Base-by-base conservation (phyloP, 768 basidiomycete species). In the Suillus bovinus region DNA sequence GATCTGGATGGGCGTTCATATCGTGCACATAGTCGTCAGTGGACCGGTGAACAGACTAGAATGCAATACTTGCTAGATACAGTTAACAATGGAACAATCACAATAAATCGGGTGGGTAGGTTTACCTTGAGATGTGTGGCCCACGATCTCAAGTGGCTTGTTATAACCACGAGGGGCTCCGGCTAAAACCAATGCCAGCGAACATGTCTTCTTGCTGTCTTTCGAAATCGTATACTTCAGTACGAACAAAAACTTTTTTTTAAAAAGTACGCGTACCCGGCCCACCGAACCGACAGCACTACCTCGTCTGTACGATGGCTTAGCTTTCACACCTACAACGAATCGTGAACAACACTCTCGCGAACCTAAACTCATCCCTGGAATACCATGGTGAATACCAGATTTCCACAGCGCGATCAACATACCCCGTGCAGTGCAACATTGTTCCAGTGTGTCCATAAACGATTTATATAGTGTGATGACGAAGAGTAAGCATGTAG, bases 91-190 rank as follows among this genome's bases (percentile, higher is more conserved):
- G n/a, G n/a, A n/a, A n/a, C n/a, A n/a, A n/a, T n/a, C n/a, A n/a
- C n/a, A n/a, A n/a, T n/a, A n/a, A n/a, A n/a, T n/a, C n/a, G n/a
- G n/a, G n/a, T n/a, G n/a, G n/a, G n/a, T n/a, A n/a, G n/a, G n/a
- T n/a, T n/a, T n/a, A n/a, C n/a, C n/a, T n/a, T n/a, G n/a, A n/a
- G n/a, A n/a, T n/a, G n/a, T n/a, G n/a, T n/a, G n/a, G n/a, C n/a
- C n/a, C 1, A 89, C 68, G 14, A 87, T 50, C 47, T 71, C 69
- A 31, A 68, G 62, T 31, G 54, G 55, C 20, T 56, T 56, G 24
- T 39, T 39, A 20, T 56, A 56, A 20, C 24, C 38, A 39, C 36
- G 55, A 56, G 55, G 55, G 10, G 55, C 55, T 13, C 38, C 17
- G 62, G 1, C 39, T 8, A 16, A 36, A 22, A 3, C 24, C 24